Percentiles rank a stretch among this genome's conserved stretches.
phyloP scores from a whole-genome alignment of 1,284 basidiomycete species.

The Garcileccinum viscosum region DNA sequence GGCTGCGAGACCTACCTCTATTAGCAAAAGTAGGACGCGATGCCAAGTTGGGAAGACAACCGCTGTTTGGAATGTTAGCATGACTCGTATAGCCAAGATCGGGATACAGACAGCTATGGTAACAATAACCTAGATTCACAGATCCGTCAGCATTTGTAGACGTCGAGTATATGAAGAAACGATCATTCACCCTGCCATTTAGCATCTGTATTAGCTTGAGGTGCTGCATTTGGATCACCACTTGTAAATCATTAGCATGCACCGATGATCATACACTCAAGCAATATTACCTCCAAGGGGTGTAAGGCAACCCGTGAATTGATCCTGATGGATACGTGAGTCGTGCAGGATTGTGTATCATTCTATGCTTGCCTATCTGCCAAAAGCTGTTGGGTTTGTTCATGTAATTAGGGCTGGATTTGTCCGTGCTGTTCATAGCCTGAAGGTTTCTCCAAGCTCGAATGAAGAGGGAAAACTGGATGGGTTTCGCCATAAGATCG shows the following conservation, averaged over 20 bases:
- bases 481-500: slow-evolving; percentile 15
- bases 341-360: background rate
- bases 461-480: slow-evolving; percentile 26
- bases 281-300: slow-evolving; percentile 14
- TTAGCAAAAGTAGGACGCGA: slow-evolving; percentile 17
- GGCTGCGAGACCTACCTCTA: slow-evolving; percentile 12
- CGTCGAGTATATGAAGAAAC: background rate
- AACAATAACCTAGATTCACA: slow-evolving; percentile 22
- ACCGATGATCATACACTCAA: background rate
- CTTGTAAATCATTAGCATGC: background rate
- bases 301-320: slow-evolving; percentile 24
- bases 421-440: slow-evolving; percentile 12
- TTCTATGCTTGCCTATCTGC: slow-evolving; percentile 17
- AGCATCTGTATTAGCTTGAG: slow-evolving; percentile 2
- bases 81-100: background rate
- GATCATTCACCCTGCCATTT: slow-evolving; percentile 6
- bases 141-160: slow-evolving; percentile 2
- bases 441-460: slow-evolving; percentile 14
- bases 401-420: background rate
- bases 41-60: slow-evolving; percentile 29
- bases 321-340: slow-evolving; percentile 13
- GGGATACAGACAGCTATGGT: slow-evolving; percentile 17
- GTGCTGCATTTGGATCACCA: slow-evolving; percentile 17
- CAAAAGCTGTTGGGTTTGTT: slow-evolving; percentile 27
- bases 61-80: slow-evolving; percentile 16